Conservation (phyloP, 2,329 filamentous ascomycete genomes). For the Scortechinia acanthostroma region DNA sequence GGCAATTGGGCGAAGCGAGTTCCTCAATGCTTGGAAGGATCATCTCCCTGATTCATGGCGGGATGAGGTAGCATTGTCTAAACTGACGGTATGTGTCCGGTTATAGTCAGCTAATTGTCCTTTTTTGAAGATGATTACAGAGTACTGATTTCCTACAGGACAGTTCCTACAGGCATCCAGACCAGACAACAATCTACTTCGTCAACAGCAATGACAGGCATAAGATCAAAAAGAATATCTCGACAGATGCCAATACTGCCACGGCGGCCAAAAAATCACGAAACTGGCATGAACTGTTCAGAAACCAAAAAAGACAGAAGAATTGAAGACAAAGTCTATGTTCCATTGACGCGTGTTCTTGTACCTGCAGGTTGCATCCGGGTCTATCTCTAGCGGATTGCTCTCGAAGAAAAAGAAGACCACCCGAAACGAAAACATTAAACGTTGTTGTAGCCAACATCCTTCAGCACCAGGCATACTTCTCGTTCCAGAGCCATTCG, state of each 20-base stretch:
- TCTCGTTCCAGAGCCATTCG: conserved; percentile 72
- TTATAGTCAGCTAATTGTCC: not conserved
- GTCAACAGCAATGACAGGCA: conserved; percentile 17
- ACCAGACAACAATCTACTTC: conserved; percentile 24
- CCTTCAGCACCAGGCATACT: conserved; percentile 68
- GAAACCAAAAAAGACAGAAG: not conserved
- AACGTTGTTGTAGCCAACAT: no score
- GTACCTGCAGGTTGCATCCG: no score
- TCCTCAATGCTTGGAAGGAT: conserved; percentile 28
- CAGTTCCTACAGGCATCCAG: conserved; percentile 18
- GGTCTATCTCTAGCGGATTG: no score
- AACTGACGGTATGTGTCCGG: conserved; percentile 15
- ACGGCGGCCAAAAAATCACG: not conserved
- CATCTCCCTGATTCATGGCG: conserved; percentile 31
- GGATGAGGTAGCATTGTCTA: conserved; percentile 17
- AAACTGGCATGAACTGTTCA: conserved; percentile 2
- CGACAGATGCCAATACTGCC: conserved; percentile 8
- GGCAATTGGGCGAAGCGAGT: conserved; percentile 19
- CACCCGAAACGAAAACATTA: no score
- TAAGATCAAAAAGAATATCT: conserved; percentile 13
- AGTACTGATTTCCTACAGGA: conserved; percentile 13
- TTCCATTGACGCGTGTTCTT: no score
- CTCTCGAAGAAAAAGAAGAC: no score
- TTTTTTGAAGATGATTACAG: no score
- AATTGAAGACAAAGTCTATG: no score